Evolutionary conservation across 352 stramenopile genomes (phyloP).

Genomic region (Plasmopara muralis): DNA sequence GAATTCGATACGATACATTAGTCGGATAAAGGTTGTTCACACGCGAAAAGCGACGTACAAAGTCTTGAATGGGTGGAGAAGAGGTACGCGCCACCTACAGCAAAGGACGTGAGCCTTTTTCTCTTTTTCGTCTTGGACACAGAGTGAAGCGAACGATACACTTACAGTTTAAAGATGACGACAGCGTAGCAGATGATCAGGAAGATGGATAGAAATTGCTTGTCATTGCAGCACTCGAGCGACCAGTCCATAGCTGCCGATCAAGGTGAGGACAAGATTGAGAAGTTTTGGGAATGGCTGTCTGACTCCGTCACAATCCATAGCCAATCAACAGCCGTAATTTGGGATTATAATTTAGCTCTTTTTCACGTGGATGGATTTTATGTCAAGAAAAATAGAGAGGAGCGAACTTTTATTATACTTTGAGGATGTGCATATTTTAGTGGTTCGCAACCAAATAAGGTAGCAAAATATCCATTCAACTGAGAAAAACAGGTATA

Average conservation of each 20-base stretch:
- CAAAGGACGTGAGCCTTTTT: neutral
- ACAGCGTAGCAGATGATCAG: conserved; percentile 82
- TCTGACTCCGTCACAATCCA: neutral
- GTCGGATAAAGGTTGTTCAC: neutral
- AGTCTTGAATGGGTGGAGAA: conserved; percentile 87
- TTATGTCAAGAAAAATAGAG: no score
- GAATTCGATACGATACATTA: neutral
- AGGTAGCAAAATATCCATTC: no score
- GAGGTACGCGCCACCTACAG: conserved; percentile 74
- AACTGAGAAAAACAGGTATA: no score
- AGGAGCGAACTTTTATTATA: no score
- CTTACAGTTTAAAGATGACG: conserved; percentile 83
- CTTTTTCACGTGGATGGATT: no score
- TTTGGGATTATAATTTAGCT: no score
- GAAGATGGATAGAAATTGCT: conserved; percentile 83
- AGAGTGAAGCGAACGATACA: neutral
- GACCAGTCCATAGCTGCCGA: conserved; percentile 34
- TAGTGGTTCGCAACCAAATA: no score
- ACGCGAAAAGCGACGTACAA: conserved; percentile 37
- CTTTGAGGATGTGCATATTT: no score
- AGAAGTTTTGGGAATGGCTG: neutral
- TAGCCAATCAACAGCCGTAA: no score
- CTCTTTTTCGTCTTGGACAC: neutral
- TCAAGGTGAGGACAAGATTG: no score
- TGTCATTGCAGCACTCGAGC: conserved; percentile 85